A percentile compares a stretch with the other conserved stretches of the same genome.
Conservation (phyloP, 495 filamentous ascomycete genomes). For the Podospora didyma region DNA sequence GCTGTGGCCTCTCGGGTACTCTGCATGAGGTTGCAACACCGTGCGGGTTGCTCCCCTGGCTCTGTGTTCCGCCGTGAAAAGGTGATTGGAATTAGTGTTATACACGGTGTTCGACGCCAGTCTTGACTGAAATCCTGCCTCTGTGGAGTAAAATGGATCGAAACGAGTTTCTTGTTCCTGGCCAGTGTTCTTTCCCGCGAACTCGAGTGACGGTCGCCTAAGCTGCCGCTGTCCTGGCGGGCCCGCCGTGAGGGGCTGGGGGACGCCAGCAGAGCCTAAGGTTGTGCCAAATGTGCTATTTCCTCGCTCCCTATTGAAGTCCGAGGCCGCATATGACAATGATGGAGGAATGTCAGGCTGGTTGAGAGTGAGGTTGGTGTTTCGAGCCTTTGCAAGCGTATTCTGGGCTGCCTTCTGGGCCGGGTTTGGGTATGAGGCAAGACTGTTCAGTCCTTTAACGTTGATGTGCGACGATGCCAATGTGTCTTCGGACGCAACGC, state of each 20-base stretch:
- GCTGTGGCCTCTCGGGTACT: background rate
- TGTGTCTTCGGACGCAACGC: slow-evolving; percentile 19
- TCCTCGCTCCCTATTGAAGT: slow-evolving; percentile 5
- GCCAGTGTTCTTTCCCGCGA: slow-evolving; percentile 4
- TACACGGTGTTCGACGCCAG: slow-evolving; percentile 1
- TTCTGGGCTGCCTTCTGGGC: slow-evolving; percentile 42
- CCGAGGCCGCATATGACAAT: slow-evolving; percentile 1
- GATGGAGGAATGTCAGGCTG: slow-evolving; percentile 12
- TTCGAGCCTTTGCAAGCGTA: slow-evolving; percentile 32
- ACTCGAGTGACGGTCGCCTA: slow-evolving; percentile 27
- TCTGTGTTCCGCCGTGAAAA: background rate
- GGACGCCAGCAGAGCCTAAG: slow-evolving; percentile 31
- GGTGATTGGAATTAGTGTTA: slow-evolving; percentile 2
- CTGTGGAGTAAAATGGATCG: background rate
- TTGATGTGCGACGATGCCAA: slow-evolving; percentile 26
- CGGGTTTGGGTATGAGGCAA: slow-evolving; percentile 46
- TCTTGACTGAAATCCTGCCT: background rate
- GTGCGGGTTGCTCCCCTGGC: background rate
- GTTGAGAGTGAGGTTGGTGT: slow-evolving; percentile 9
- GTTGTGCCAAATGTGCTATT: slow-evolving; percentile 5
- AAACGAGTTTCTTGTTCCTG: background rate
- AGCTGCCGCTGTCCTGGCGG: slow-evolving; percentile 43
- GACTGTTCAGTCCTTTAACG: slow-evolving; percentile 37
- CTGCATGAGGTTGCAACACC: background rate
- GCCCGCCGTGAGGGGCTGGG: slow-evolving; percentile 43